A percentile compares a stretch with the other conserved stretches of the same genome.
These are phyloP conservation scores for Trifolium repens DNA, from an alignment of 306 rosid species.

Conservation along the genomic window DNA sequence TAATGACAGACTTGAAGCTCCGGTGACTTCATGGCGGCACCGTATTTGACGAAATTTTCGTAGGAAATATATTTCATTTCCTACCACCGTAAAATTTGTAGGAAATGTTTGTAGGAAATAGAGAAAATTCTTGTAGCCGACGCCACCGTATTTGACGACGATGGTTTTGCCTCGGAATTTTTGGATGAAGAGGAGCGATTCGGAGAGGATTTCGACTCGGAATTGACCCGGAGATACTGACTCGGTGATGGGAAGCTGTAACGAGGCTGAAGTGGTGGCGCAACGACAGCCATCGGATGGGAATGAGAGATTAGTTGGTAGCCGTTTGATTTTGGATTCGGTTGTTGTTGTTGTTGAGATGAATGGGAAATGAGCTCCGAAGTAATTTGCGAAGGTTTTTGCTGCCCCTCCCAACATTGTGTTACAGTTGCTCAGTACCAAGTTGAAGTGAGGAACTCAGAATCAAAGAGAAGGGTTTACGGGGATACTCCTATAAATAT, in stretches of 20 bases:
- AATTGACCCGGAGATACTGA: slow-evolving; percentile 61
- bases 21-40: slow-evolving; percentile 92
- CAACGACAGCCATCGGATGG: slow-evolving; percentile 29
- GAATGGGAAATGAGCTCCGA: slow-evolving; percentile 36
- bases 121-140: slow-evolving; percentile 34
- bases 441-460: background rate
- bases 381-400: slow-evolving; percentile 50
- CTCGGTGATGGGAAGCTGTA: background rate
- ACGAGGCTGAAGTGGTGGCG: slow-evolving; percentile 20
- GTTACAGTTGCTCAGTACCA: too few species aligned
- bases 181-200: slow-evolving; percentile 93
- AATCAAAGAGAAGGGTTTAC: background rate
- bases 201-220: slow-evolving; percentile 91
- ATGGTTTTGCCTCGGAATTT: slow-evolving; percentile 92
- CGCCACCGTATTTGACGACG: slow-evolving; percentile 93
- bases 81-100: too few species aligned
- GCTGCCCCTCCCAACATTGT: slow-evolving; percentile 55
- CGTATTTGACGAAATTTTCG: slow-evolving; percentile 65
- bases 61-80: too few species aligned
- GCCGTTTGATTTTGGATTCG: slow-evolving; percentile 19
- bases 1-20: slow-evolving; percentile 85
- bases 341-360: slow-evolving; percentile 8
- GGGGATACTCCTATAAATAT: too few species aligned
- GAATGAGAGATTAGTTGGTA: slow-evolving; percentile 9
- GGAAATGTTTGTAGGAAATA: too few species aligned